A percentile compares a stretch with the other conserved stretches of the same genome.
phyloP scores from a whole-genome alignment of 2,329 filamentous ascomycete genomes.

The Aspergillus sp. region DNA sequence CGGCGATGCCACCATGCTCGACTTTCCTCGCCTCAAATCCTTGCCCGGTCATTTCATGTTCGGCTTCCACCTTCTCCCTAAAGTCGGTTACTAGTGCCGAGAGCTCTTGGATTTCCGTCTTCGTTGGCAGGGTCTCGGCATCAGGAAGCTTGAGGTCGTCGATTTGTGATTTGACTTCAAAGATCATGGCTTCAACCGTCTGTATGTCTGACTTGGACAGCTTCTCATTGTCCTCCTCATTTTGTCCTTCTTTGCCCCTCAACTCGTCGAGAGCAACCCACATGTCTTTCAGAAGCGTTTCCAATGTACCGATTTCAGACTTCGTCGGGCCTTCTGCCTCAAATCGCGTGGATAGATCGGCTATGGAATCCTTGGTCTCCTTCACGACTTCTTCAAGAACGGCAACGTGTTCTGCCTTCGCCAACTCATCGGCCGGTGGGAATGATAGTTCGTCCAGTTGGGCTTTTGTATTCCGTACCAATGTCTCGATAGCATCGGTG shows the following conservation, averaged over 20 bases:
- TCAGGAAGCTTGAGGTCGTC: constrained; percentile 65
- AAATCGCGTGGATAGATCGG: constrained; percentile 55
- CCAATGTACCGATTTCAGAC: constrained; percentile 67
- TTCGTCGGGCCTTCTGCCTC: constrained; percentile 62
- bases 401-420: constrained; percentile 53
- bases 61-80: constrained; percentile 52
- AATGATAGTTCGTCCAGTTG: constrained; percentile 70
- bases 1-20: constrained; percentile 68
- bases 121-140: constrained; percentile 60
- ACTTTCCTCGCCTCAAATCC: constrained; percentile 75
- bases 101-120: constrained; percentile 64
- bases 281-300: constrained; percentile 69
- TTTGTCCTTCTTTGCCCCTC: constrained; percentile 35
- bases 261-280: constrained; percentile 67
- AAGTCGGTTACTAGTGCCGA: constrained; percentile 62
- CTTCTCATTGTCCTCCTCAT: constrained; percentile 46
- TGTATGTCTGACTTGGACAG: constrained; percentile 76
- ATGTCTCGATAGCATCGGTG: constrained; percentile 79
- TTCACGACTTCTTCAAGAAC: constrained; percentile 58
- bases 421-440: constrained; percentile 56
- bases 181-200: constrained; percentile 66
- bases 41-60: constrained; percentile 65
- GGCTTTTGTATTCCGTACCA: constrained; percentile 80
- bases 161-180: constrained; percentile 74
- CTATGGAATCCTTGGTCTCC: constrained; percentile 66